These are phyloP conservation scores for Neurospora sp. DNA, from an alignment of 495 filamentous ascomycete genomes.

Conservation along the genomic window DNA sequence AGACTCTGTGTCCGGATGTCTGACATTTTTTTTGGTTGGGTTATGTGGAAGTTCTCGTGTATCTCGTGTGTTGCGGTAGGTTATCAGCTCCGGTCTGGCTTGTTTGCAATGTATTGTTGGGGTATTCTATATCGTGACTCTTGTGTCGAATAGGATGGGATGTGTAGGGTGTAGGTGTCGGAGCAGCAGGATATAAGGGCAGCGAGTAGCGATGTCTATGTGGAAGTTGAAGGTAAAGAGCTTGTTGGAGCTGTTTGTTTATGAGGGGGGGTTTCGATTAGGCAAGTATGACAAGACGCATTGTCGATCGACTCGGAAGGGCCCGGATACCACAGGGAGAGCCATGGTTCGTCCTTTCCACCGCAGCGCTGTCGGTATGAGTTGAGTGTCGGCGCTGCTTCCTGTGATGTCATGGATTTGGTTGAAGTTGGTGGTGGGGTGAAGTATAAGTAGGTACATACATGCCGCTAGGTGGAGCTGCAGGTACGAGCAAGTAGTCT, in stretches of 20 bases:
- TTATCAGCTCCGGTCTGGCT: neutral
- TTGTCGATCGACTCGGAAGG: neutral
- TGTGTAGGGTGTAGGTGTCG: neutral
- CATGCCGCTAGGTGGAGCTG: neutral
- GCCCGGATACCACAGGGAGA: neutral
- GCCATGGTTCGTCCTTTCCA: neutral
- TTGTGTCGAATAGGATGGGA: neutral
- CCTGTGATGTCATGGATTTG: neutral
- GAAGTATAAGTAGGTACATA: neutral
- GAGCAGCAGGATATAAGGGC: neutral
- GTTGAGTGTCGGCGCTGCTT: neutral
- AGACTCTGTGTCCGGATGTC: slow-evolving; percentile 29
- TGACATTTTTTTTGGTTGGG: slow-evolving; percentile 11
- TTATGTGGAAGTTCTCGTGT: neutral
- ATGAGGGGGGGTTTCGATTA: neutral
- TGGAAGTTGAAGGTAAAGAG: neutral
- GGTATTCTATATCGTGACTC: neutral
- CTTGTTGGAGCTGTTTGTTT: neutral
- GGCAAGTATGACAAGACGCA: neutral
- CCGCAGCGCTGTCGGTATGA: neutral
- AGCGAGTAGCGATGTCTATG: neutral
- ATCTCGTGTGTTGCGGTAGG: neutral
- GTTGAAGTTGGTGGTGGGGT: neutral
- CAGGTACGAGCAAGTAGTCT: neutral
- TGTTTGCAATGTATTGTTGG: neutral